Evolutionary conservation across 768 basidiomycete genomes (phyloP), one percentile per base, ranked within the genome.

Genomic region (Lentinula lateritia): DNA sequence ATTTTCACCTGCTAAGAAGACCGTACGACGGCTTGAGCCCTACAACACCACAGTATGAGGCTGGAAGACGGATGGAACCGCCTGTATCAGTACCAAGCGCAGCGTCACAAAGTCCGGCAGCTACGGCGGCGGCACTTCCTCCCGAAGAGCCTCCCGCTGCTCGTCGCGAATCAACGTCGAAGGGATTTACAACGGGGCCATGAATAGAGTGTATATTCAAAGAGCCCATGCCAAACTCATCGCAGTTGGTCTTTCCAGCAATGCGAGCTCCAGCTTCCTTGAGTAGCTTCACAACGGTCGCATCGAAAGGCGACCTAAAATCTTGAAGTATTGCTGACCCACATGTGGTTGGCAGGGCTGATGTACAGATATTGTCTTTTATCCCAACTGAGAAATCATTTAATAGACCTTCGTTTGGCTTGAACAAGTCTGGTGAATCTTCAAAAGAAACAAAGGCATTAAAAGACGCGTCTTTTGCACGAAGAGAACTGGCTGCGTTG

Each of bases 141-240:
- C 97, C 95, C 0, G 93, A 96, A 66, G 93, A 95, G 0, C 96
- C 96, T 2, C 96, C 96, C 0, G 95, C 90, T 34, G 87, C 89
- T 52, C 92, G 76, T 13, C 68, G 70, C 64, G 82, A 79, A 61
- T 53, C 73, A 71, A 73, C 61, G 50, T 76, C 75, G 54, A 81
- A 81, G 0, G 95, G 94, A 67, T 98, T 98, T 15, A 88, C 66
- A 5, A 94, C 92, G 0, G 90, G 83, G 0, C 93, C 92, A 65
- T 92, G 87, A 2, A 81, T 67, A 0, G 90, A 85, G 67, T 93
- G 81, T 5, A 83, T 72, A 70, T 93, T 95, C 63, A 90, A 75
- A 2, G 94, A 98, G 16, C 96, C 96, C 96, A 98, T 98, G 1
- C 96, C 96, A 73, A 98, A 98, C 73, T 98, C 95, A 70, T 99